Evolutionary conservation across 2,329 filamentous ascomycete genomes (phyloP), one percentile per base, ranked within the genome.

Genomic region (Aspergillus sp.): DNA sequence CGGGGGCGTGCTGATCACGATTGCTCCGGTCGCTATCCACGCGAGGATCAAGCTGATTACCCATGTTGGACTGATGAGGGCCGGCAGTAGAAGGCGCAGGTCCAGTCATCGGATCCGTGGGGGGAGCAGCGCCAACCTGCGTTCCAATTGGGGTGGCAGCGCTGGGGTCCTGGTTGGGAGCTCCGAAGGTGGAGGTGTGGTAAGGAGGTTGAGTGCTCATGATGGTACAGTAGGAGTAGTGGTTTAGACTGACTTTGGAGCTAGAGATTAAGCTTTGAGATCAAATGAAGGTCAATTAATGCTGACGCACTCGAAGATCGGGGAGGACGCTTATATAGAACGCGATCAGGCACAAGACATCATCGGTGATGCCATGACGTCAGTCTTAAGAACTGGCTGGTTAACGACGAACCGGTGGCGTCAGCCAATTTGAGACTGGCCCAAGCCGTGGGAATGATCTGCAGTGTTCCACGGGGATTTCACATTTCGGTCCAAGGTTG

Each of bases 1-100:
- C 46, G 32, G 39, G 18, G 24, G 6, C 24, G 26, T 58, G 55
- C 31, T 50, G 45, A 22, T 58, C 62, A 16, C 7, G 26, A 29
- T 29, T 29, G 7, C 7, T 29, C 26, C 6, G 26, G 26, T 29
- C 26, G 26, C 57, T 59, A 31, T 74, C 67, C 7, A 71, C 68
- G 18, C 62, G 62, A 42, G 77, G 77, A 56, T 81, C 78, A 12
- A 70, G 49, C 60, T 74, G 77, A 64, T 81, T 80, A 32, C 70
- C 69, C 11, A 65, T 45, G 39, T 61, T 58, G 12, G 58, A 59
- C 32, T 36, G 20, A 29, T 69, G 68, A 11, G 61, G 64, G 10
- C 66, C 64, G n/a, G 63, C 61, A 11, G 63, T 66, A 26, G 50
- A 56, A 11, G 61, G 49, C 3, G 61, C 62, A 45, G 61, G 63